phyloP scores from a whole-genome alignment of 305 asterid genomes.

The Fraxinus angustifolia region DNA sequence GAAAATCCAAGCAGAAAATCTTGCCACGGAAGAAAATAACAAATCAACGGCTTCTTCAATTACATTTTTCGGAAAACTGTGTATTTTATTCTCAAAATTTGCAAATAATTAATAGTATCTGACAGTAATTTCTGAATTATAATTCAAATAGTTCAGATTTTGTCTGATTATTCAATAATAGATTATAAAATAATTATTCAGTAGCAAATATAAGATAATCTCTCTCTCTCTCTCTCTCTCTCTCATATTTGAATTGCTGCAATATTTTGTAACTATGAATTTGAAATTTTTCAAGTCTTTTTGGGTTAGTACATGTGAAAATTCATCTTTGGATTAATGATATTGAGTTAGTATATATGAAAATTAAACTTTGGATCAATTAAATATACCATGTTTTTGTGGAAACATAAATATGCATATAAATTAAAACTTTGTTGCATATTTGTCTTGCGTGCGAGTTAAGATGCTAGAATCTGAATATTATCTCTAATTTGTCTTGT shows the following conservation, averaged over 20 bases:
- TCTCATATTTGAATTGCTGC: not conserved
- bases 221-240: not conserved
- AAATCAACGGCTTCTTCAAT: not conserved
- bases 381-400: not conserved
- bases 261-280: not conserved
- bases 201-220: not conserved
- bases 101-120: too few relatives aligned
- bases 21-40: not conserved
- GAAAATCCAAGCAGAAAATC: not conserved
- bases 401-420: not conserved
- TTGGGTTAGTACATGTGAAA: not conserved
- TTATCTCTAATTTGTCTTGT: too few relatives aligned
- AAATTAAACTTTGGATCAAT: not conserved
- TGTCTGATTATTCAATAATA: not conserved
- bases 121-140: not conserved
- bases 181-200: not conserved
- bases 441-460: not conserved
- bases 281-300: not conserved
- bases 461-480: too few relatives aligned
- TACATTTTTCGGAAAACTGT: not conserved
- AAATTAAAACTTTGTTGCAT: not conserved
- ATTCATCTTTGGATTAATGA: not conserved
- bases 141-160: not conserved
- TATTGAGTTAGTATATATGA: not conserved
- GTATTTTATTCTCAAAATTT: not conserved